A percentile compares a stretch with the other conserved stretches of the same genome.
phyloP scores from a whole-genome alignment of 495 filamentous ascomycete genomes.

The Hypoxylon trugodes region DNA sequence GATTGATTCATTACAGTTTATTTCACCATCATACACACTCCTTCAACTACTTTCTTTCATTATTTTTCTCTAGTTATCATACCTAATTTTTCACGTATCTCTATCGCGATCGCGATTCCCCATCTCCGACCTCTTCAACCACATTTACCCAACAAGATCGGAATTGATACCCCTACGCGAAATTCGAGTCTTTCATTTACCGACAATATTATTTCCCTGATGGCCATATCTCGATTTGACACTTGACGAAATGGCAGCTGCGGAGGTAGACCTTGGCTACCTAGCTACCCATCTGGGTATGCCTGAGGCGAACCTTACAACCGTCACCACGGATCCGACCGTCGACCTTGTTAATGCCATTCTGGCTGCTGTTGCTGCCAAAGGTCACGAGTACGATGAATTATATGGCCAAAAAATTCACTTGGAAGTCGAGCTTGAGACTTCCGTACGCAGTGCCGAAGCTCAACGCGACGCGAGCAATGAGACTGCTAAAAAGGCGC shows the following conservation, averaged over 20 bases:
- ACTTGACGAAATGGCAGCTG: conserved; percentile 73
- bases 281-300: conserved; percentile 78
- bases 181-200: not conserved
- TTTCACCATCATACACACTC: conserved; percentile 14
- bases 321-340: conserved; percentile 76
- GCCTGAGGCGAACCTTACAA: conserved; percentile 70
- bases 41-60: conserved; percentile 20
- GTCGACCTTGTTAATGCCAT: conserved; percentile 76
- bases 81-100: conserved; percentile 16
- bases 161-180: not conserved
- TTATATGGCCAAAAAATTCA: conserved; percentile 84
- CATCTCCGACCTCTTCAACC: not conserved
- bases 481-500: conserved; percentile 77
- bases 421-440: conserved; percentile 91
- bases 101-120: conserved; percentile 6
- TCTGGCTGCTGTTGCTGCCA: conserved; percentile 71
- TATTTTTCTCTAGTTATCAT: conserved; percentile 7
- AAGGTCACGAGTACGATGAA: conserved; percentile 81
- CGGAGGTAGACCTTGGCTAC: conserved; percentile 76
- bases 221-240: conserved; percentile 24
- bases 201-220: conserved; percentile 17
- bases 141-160: not conserved
- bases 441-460: conserved; percentile 80
- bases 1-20: conserved; percentile 1
- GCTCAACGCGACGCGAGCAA: conserved; percentile 82